Conservation (phyloP, 208 protist species). For the Tritrichomonas foetus region DNA sequence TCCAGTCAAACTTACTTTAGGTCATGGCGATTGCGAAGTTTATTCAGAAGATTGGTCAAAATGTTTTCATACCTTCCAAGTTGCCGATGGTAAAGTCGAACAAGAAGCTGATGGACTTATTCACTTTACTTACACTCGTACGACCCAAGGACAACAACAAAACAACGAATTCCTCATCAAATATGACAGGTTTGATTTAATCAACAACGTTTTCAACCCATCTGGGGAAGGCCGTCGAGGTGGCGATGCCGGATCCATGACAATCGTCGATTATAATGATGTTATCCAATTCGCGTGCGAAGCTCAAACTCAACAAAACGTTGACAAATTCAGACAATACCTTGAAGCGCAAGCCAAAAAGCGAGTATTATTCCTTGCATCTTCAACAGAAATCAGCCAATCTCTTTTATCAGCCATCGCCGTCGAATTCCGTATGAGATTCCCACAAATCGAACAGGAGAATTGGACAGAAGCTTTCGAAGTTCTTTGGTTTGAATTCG, state of each 20-base stretch:
- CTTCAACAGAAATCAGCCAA: background rate
- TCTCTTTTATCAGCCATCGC: background rate
- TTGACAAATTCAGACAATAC: background rate
- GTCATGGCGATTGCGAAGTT: conserved; percentile 31
- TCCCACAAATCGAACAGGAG: conserved; percentile 11
- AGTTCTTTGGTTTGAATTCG: conserved; percentile 39
- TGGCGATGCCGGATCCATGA: background rate
- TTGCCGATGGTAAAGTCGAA: background rate
- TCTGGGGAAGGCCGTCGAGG: background rate
- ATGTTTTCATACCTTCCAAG: background rate
- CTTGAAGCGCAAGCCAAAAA: background rate
- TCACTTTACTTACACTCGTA: background rate
- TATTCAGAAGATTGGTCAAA: background rate
- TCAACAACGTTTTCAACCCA: background rate
- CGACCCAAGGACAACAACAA: background rate
- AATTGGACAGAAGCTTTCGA: conserved; percentile 39
- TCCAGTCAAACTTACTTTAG: background rate
- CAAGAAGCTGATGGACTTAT: background rate
- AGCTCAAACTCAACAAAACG: background rate
- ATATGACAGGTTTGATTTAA: background rate
- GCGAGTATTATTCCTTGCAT: background rate
- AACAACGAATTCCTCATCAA: background rate
- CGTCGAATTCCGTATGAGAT: conserved; percentile 9
- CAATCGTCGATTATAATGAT: background rate
- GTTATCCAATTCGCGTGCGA: background rate